phyloP scores from a whole-genome alignment of 2,329 filamentous ascomycete genomes.

The Zymoseptoria ardabiliae region DNA sequence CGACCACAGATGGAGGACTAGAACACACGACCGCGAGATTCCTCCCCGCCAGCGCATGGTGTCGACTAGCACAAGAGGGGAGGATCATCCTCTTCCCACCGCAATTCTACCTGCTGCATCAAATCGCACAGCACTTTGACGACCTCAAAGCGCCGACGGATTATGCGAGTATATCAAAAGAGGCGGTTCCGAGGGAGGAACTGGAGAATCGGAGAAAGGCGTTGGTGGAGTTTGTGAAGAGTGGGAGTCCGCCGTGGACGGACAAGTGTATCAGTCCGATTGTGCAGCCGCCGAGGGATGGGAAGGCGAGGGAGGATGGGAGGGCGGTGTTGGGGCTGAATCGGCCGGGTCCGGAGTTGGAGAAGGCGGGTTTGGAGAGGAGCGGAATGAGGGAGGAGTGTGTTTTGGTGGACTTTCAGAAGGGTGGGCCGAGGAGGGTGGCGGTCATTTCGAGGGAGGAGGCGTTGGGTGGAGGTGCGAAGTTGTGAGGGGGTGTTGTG shows the following conservation, averaged over 20 bases:
- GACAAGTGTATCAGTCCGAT: constrained; percentile 39
- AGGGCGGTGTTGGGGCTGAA: constrained; percentile 48
- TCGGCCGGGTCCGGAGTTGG: constrained; percentile 49
- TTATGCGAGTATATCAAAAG: constrained; percentile 24
- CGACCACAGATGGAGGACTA: constrained; percentile 62
- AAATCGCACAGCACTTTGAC: constrained; percentile 34
- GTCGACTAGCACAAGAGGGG: constrained; percentile 54
- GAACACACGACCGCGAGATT: constrained; percentile 73
- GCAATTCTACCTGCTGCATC: constrained; percentile 66
- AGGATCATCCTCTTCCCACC: constrained; percentile 84
- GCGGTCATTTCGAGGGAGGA: constrained; percentile 43
- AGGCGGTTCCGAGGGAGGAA: constrained; percentile 26
- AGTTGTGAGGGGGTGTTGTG: constrained; percentile 6
- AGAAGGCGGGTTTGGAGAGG: constrained; percentile 33
- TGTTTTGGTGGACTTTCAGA: constrained; percentile 49
- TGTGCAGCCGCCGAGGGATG: constrained; percentile 29
- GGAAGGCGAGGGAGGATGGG: constrained; percentile 40
- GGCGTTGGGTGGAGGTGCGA: constrained; percentile 17
- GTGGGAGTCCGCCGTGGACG: constrained; percentile 35
- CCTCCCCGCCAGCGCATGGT: constrained; percentile 61
- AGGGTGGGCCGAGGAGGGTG: constrained; percentile 50
- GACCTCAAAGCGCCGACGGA: constrained; percentile 23
- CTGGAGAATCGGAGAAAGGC: constrained; percentile 45
- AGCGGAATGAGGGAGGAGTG: constrained; percentile 49
- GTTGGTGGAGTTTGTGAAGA: constrained; percentile 49